Evolutionary conservation across 2,329 filamentous ascomycete species (phyloP).

Genomic region (Scortechinia acanthostroma): DNA sequence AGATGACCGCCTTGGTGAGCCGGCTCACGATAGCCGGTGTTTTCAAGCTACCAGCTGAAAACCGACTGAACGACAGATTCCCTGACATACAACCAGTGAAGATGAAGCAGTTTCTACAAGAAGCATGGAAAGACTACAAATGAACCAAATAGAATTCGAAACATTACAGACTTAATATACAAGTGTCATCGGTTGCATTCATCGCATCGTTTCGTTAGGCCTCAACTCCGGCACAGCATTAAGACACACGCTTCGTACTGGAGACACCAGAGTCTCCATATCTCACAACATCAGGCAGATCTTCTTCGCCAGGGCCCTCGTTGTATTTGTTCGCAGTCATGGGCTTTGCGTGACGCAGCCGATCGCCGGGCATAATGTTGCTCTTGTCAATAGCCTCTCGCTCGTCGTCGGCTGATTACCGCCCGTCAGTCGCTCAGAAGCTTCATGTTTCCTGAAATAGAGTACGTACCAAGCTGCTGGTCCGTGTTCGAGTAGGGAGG

Average conservation of each 20-base stretch:
- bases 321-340: neutral
- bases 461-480: conserved; percentile 17
- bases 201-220: too few relatives aligned
- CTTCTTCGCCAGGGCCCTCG: conserved; percentile 1
- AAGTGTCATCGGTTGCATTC: too few relatives aligned
- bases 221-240: too few relatives aligned
- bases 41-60: conserved; percentile 7
- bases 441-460: too few relatives aligned
- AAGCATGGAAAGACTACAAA: conserved; percentile 11
- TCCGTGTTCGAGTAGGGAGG: conserved; percentile 15
- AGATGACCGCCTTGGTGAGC: conserved; percentile 11
- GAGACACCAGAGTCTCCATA: neutral
- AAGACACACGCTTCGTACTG: neutral
- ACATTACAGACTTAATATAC: too few relatives aligned
- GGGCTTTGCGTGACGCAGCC: neutral
- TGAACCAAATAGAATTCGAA: too few relatives aligned
- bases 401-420: neutral
- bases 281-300: neutral
- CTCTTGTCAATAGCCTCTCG: neutral
- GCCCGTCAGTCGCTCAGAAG: too few relatives aligned
- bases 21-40: conserved; percentile 10
- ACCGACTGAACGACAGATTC: conserved; percentile 17
- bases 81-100: conserved; percentile 13
- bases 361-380: neutral
- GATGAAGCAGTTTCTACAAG: conserved; percentile 11